Percentiles rank a stretch among this genome's conserved stretches.
These are phyloP conservation scores for Colletotrichum plurivorum DNA, from an alignment of 2,329 filamentous ascomycete species.

Conservation along the genomic window DNA sequence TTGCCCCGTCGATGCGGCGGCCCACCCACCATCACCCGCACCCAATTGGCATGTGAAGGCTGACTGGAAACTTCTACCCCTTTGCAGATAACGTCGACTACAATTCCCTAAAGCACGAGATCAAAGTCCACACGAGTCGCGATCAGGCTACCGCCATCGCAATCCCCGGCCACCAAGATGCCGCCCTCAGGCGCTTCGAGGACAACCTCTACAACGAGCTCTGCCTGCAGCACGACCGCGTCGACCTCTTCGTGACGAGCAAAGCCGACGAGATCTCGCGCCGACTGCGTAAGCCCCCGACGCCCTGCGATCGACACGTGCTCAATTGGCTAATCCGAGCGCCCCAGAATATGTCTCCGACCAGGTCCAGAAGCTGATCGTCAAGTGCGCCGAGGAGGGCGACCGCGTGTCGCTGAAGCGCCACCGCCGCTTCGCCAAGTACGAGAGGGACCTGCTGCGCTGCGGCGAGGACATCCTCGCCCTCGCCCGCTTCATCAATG, in stretches of 20 bases:
- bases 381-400: slow-evolving; percentile 56
- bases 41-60: slow-evolving; percentile 23
- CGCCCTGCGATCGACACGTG: not conserved
- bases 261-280: slow-evolving; percentile 84
- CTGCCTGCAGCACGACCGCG: slow-evolving; percentile 81
- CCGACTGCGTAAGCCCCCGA: slow-evolving; percentile 68
- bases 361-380: slow-evolving; percentile 62
- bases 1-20: slow-evolving; percentile 1
- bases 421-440: slow-evolving; percentile 67
- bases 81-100: slow-evolving; percentile 86
- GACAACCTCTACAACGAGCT: slow-evolving; percentile 79
- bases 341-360: slow-evolving; percentile 62
- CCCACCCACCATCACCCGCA: not conserved
- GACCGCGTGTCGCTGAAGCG: slow-evolving; percentile 59
- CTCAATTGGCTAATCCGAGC: slow-evolving; percentile 19
- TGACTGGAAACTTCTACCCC: slow-evolving; percentile 7
- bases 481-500: slow-evolving; percentile 79
- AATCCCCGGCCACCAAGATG: slow-evolving; percentile 79
- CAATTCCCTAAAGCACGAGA: slow-evolving; percentile 86
- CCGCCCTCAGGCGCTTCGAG: slow-evolving; percentile 74
- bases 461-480: slow-evolving; percentile 81
- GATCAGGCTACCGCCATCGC: slow-evolving; percentile 78
- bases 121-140: slow-evolving; percentile 83
- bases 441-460: slow-evolving; percentile 65
- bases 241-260: slow-evolving; percentile 83